A percentile compares a stretch with the other conserved stretches of the same genome.
Conservation (phyloP, 2,329 filamentous ascomycete species). For the Aspergillus melleus region DNA sequence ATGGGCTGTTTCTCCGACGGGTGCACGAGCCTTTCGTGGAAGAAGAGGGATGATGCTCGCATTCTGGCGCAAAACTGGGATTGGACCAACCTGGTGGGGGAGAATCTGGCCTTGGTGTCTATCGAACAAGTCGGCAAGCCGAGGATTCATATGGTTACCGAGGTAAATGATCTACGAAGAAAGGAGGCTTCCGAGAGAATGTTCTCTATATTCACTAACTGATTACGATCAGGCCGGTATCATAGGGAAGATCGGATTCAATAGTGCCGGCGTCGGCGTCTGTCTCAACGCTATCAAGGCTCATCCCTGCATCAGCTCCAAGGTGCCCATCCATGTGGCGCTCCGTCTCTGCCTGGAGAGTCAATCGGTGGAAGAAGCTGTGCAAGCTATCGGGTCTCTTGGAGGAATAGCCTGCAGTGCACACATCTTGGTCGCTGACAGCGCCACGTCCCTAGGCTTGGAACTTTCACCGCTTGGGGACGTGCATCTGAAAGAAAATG, state of each 20-base stretch:
- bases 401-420: slow-evolving; percentile 57
- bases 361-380: slow-evolving; percentile 47
- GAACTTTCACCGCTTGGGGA: slow-evolving; percentile 32
- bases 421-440: slow-evolving; percentile 58
- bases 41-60: slow-evolving; percentile 34
- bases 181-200: neutral
- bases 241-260: slow-evolving; percentile 67
- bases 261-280: slow-evolving; percentile 58
- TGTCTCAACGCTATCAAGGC: slow-evolving; percentile 64
- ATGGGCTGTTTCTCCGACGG: slow-evolving; percentile 60
- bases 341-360: slow-evolving; percentile 58
- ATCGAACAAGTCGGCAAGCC: slow-evolving; percentile 50
- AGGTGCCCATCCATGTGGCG: slow-evolving; percentile 62
- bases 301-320: slow-evolving; percentile 52
- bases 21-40: slow-evolving; percentile 58
- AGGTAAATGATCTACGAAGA: slow-evolving; percentile 28
- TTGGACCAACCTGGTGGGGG: slow-evolving; percentile 54
- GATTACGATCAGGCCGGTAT: slow-evolving; percentile 46
- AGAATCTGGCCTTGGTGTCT: slow-evolving; percentile 53
- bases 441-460: slow-evolving; percentile 26
- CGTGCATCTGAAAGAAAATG: slow-evolving; percentile 36
- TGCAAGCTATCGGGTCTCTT: slow-evolving; percentile 44
- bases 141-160: slow-evolving; percentile 56
- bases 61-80: slow-evolving; percentile 61
- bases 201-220: neutral